Conservation (phyloP, 1,284 basidiomycete genomes). For the Moesziomyces aphidis region DNA sequence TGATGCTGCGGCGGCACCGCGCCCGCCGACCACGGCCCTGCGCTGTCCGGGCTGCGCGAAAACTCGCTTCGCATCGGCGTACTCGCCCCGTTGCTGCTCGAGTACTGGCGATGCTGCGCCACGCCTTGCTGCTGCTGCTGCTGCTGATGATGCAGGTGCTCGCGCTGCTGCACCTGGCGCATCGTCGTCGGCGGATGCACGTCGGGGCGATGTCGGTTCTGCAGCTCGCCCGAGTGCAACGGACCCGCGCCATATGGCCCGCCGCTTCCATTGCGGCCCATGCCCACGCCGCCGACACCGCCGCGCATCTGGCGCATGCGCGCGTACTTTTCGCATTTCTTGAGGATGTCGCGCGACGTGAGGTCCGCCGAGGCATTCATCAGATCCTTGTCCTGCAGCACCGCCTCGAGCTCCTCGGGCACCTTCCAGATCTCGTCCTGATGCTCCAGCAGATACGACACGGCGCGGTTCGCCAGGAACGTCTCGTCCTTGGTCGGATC, state of each 20-base stretch:
- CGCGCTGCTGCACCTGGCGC: slow-evolving; percentile 48
- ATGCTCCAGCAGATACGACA: slow-evolving; percentile 79
- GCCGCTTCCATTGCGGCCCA: slow-evolving; percentile 33
- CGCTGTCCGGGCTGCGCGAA: slow-evolving; percentile 32
- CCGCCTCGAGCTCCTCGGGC: slow-evolving; percentile 60
- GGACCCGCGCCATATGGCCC: slow-evolving; percentile 22
- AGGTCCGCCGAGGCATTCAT: slow-evolving; percentile 59
- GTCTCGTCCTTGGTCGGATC: slow-evolving; percentile 93
- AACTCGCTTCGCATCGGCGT: slow-evolving; percentile 25
- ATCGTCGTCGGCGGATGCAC: slow-evolving; percentile 55
- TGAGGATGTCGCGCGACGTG: slow-evolving; percentile 60
- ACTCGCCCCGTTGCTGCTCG: slow-evolving; percentile 11
- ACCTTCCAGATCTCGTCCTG: slow-evolving; percentile 83
- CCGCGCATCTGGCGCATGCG: slow-evolving; percentile 36
- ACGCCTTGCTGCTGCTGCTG: slow-evolving; percentile 20
- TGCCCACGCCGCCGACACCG: slow-evolving; percentile 12
- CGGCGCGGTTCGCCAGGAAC: slow-evolving; percentile 81
- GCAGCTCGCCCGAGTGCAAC: slow-evolving; percentile 36
- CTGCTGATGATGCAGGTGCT: slow-evolving; percentile 18
- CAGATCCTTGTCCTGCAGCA: slow-evolving; percentile 63
- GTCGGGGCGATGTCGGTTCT: slow-evolving; percentile 51
- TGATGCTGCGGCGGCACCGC: slow-evolving; percentile 9
- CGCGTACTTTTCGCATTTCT: slow-evolving; percentile 63
- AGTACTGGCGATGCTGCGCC: slow-evolving; percentile 17
- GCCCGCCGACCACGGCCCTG: slow-evolving; percentile 36